Conservation (phyloP, 2,329 filamentous ascomycete species). For the Epichloe hybrida region DNA sequence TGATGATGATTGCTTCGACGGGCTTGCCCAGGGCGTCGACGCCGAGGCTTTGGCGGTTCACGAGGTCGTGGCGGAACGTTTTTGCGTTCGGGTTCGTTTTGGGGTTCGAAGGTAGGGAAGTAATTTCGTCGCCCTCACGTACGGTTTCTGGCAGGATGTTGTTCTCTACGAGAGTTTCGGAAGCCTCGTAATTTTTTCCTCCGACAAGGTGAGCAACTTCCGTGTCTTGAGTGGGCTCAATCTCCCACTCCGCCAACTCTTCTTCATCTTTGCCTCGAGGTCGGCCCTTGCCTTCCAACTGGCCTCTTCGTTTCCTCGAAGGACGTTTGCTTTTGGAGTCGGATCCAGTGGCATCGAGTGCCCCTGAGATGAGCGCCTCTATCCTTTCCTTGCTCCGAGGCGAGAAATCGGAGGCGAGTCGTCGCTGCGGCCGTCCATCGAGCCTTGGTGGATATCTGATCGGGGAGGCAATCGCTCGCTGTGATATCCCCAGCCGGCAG, state of each 20-base stretch:
- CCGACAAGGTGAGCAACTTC: neutral
- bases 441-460: constrained; percentile 4
- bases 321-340: neutral
- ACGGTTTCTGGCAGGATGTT: neutral
- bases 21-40: constrained; percentile 21
- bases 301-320: neutral
- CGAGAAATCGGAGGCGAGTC: constrained; percentile 13
- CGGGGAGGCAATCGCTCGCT: constrained; percentile 7
- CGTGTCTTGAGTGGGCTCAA: neutral
- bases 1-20: constrained; percentile 34
- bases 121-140: neutral
- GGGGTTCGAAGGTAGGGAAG: neutral
- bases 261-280: neutral
- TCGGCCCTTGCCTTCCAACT: constrained; percentile 1
- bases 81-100: neutral
- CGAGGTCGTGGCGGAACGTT: constrained; percentile 13
- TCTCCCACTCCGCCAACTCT: constrained; percentile 6
- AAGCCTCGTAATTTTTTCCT: neutral
- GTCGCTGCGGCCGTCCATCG: constrained; percentile 7
- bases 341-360: neutral
- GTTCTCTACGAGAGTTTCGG: neutral
- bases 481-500: constrained; percentile 19
- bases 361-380: constrained; percentile 13
- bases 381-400: constrained; percentile 12
- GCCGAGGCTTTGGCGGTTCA: constrained; percentile 17